phyloP scores from a whole-genome alignment of 169 alveolate genomes.

The Plasmodium gaboni region DNA sequence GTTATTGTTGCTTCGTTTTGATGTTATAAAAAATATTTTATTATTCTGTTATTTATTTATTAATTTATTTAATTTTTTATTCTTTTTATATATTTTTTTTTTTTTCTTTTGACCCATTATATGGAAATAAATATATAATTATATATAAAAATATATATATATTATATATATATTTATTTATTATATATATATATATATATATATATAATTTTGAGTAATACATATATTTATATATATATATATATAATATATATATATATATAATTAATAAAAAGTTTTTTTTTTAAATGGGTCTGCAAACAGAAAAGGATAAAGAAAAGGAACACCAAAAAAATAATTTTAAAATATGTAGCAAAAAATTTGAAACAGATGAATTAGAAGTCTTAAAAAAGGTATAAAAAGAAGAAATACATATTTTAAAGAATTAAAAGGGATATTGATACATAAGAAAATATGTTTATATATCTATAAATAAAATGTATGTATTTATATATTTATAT shows the following conservation, averaged over 20 bases:
- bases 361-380: slow-evolving; percentile 73
- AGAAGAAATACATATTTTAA: background rate
- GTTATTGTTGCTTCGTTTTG: slow-evolving; percentile 12
- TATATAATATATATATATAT: slow-evolving; percentile 3
- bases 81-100: slow-evolving; percentile 18
- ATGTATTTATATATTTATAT: slow-evolving; percentile 2
- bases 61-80: background rate
- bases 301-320: slow-evolving; percentile 67
- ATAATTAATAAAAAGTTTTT: background rate
- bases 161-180: background rate
- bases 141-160: background rate
- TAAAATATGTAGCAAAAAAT: slow-evolving; percentile 67
- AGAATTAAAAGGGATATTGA: background rate
- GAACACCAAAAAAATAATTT: slow-evolving; percentile 50
- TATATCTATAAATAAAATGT: background rate
- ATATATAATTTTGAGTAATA: background rate
- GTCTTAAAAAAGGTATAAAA: slow-evolving; percentile 55
- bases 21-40: slow-evolving; percentile 1
- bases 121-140: background rate
- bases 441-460: background rate
- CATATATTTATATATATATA: background rate
- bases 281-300: slow-evolving; percentile 69
- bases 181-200: background rate
- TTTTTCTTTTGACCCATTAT: background rate
- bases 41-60: background rate